Evolutionary conservation across 345 rosid species (phyloP).

Genomic region (Erucastrum elatum): DNA sequence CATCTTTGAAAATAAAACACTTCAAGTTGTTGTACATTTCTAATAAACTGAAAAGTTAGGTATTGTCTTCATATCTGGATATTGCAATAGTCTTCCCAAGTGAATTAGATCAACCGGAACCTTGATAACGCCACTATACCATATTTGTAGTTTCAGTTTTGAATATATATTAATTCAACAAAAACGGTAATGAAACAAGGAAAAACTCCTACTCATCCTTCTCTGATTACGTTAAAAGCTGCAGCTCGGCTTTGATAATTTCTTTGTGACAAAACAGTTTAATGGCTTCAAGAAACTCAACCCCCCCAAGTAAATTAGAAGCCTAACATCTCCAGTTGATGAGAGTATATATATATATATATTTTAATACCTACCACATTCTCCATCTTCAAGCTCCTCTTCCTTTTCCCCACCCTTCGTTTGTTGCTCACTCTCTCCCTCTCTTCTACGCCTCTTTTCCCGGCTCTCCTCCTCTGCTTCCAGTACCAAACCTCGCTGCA

Average conservation of each 20-base stretch:
- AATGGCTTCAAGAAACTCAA: not conserved
- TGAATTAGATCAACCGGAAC: not conserved
- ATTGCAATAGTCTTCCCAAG: not conserved
- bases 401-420: conserved; percentile 41
- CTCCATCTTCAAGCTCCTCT: conserved; percentile 90
- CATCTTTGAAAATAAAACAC: not conserved
- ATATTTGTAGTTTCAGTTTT: not conserved
- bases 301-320: conserved; percentile 9
- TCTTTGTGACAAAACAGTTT: conserved; percentile 17
- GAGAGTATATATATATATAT: not conserved
- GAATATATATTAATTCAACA: not conserved
- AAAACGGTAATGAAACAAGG: not conserved
- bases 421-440: conserved; percentile 53
- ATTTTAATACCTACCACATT: conserved; percentile 53
- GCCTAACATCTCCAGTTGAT: conserved; percentile 1
- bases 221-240: conserved; percentile 17
- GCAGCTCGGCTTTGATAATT: not conserved
- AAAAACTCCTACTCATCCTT: conserved; percentile 3
- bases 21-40: not conserved
- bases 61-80: not conserved
- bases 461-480: conserved; percentile 69
- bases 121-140: not conserved
- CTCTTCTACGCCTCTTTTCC: conserved; percentile 70
- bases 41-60: not conserved
- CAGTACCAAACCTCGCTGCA: conserved; percentile 61